Conservation (phyloP, 495 filamentous ascomycete species). For the Podospora didyma region DNA sequence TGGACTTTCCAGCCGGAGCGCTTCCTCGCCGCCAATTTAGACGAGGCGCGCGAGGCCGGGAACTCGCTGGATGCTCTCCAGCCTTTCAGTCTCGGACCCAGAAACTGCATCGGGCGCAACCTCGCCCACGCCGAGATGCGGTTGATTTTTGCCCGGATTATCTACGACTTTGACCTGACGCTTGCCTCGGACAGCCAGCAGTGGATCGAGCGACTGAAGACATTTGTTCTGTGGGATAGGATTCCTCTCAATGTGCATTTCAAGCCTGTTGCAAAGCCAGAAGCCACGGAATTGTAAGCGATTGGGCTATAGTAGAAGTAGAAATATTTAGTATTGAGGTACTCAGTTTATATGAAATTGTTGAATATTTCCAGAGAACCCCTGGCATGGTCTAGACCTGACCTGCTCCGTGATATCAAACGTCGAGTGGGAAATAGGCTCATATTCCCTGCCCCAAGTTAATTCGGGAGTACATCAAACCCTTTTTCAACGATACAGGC, state of each 20-base stretch:
- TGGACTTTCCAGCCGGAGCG: constrained; percentile 31
- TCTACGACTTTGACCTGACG: constrained; percentile 39
- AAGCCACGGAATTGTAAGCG: too few relatives aligned
- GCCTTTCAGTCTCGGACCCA: constrained; percentile 33
- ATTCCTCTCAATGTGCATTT: constrained; percentile 23
- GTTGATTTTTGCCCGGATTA: constrained; percentile 34
- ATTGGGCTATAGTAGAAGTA: too few relatives aligned
- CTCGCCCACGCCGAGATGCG: constrained; percentile 40
- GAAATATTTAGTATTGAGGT: too few relatives aligned
- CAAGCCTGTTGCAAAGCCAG: too few relatives aligned
- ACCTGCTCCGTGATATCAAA: too few relatives aligned
- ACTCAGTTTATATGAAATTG: too few relatives aligned
- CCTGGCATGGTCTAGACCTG: too few relatives aligned
- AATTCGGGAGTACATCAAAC: too few relatives aligned
- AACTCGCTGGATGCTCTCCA: constrained; percentile 33
- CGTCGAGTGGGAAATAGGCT: too few relatives aligned
- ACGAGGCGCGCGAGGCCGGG: constrained; percentile 21
- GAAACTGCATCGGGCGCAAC: constrained; percentile 39
- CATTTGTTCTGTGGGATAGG: constrained; percentile 37
- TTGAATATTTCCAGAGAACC: too few relatives aligned
- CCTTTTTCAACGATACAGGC: too few relatives aligned
- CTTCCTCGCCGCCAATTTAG: constrained; percentile 16
- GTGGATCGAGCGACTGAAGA: constrained; percentile 19
- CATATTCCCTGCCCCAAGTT: too few relatives aligned
- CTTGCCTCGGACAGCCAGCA: constrained; percentile 27